phyloP scores from a whole-genome alignment of 176 grass and related monocot genomes.

The Cenchrus purpureus region DNA sequence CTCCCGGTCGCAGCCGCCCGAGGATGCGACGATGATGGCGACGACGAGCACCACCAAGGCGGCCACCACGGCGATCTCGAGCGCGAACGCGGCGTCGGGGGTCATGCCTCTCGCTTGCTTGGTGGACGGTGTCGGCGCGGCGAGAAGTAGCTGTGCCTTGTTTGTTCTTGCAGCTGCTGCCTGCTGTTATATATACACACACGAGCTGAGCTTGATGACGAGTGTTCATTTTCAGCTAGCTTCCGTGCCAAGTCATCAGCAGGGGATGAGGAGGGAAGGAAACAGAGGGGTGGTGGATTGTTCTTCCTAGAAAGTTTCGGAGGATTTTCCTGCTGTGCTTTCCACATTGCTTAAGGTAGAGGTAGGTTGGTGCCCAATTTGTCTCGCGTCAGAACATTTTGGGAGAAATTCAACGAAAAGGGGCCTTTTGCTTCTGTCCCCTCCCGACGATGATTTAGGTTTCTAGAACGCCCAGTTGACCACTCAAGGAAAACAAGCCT shows the following conservation, averaged over 20 bases:
- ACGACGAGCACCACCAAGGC: slow-evolving; percentile 26
- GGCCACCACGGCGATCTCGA: slow-evolving; percentile 39
- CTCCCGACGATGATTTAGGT: neutral
- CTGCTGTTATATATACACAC: neutral
- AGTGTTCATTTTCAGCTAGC: neutral
- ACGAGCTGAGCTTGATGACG: neutral
- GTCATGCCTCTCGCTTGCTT: neutral
- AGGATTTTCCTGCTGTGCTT: neutral
- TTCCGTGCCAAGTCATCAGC: neutral
- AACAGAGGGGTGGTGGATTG: neutral
- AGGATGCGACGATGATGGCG: neutral
- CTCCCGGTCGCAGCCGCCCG: neutral
- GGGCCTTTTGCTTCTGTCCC: neutral
- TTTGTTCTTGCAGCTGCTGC: neutral
- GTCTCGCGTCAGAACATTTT: neutral
- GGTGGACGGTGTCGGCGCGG: neutral
- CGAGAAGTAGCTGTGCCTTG: neutral
- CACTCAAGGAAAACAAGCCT: neutral
- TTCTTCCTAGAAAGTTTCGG: slow-evolving; percentile 1
- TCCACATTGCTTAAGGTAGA: neutral
- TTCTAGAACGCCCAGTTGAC: neutral
- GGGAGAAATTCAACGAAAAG: neutral
- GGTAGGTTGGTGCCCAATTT: neutral
- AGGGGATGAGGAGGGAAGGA: neutral
- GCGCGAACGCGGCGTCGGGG: neutral